A percentile compares a stretch with the other conserved stretches of the same genome.
Evolutionary conservation across 805 yeast genomes (phyloP).

Genomic region (Yarrowia yakushimensis): DNA sequence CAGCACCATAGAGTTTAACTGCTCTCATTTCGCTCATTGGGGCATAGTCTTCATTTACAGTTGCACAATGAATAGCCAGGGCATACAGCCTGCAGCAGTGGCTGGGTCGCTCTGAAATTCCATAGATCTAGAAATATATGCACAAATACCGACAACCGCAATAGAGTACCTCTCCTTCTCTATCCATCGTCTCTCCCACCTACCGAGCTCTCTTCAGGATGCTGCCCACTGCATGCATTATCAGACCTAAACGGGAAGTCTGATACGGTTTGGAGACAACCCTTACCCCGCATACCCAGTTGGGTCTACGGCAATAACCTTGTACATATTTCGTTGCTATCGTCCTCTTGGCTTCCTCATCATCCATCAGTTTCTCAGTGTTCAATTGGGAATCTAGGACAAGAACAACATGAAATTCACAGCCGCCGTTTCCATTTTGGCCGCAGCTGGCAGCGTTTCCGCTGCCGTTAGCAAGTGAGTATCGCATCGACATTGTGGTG

Average conservation of each 20-base stretch:
- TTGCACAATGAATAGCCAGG: background rate
- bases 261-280: constrained; percentile 22
- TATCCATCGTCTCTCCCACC: background rate
- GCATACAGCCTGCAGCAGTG: background rate
- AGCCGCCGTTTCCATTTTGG: constrained; percentile 28
- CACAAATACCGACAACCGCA: background rate
- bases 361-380: constrained; percentile 22
- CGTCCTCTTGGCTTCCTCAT: constrained; percentile 16
- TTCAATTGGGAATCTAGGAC: constrained; percentile 13
- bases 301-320: constrained; percentile 23
- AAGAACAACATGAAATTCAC: constrained; percentile 30
- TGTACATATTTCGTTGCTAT: constrained; percentile 21
- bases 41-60: constrained; percentile 12
- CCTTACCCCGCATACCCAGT: constrained; percentile 17
- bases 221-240: constrained; percentile 22
- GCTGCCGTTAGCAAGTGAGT: constrained; percentile 39
- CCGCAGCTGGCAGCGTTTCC: constrained; percentile 27
- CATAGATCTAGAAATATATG: background rate
- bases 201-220: background rate
- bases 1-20: background rate
- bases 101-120: background rate
- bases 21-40: constrained; percentile 22
- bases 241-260: constrained; percentile 20
- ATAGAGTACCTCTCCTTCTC: background rate
- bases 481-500: background rate